Evolutionary conservation across 2,329 filamentous ascomycete species (phyloP), one percentile per base, ranked within the genome.

Genomic region (Chaetomium sp.): DNA sequence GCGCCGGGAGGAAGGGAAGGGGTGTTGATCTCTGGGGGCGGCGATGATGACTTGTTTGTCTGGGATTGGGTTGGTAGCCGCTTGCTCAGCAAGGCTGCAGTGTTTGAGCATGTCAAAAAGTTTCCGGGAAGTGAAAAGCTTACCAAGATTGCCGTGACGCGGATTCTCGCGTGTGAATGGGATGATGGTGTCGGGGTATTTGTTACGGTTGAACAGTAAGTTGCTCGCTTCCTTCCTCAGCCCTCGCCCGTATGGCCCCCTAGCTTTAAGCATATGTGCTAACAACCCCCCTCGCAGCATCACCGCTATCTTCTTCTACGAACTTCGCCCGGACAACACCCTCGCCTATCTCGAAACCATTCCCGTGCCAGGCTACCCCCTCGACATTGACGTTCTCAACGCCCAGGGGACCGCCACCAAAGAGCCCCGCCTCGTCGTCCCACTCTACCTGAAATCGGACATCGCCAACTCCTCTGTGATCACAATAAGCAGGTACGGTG

Each of bases 1-100:
- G 84, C 85, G 0, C 67, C 68, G 0, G 72, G 50, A 2, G 53
- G 71, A 52, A 72, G 76, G 32, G 76, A 77, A 3, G 77, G 84
- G n/a, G 63, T 87, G 1, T 78, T 99, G 35, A 73, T 97, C 36
- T 95, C 91, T 5, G 94, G 89, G 8, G 92, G 92, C 49, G 94
- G 92, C 4, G 92, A 97, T 64, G 77, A 86, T 56, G 80, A 86
- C 60, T 67, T 99, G 8, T 82, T 87, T 58, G 74, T 91, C 0
- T 99, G 91, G 91, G 78, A 91, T 60, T 99, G 92, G 92, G 72
- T 74, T 43, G 72, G 71, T 0, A 79, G 79, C 12, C 70, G 68
- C 14, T 67, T 88, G 33, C 66, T 85, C 0, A 75, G 78, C 32
- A 82, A 76, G 63, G 69, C 79, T 2, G 77, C 80, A 56, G 61